Conservation (phyloP, 495 filamentous ascomycete species). For the Usnea hakonensis region DNA sequence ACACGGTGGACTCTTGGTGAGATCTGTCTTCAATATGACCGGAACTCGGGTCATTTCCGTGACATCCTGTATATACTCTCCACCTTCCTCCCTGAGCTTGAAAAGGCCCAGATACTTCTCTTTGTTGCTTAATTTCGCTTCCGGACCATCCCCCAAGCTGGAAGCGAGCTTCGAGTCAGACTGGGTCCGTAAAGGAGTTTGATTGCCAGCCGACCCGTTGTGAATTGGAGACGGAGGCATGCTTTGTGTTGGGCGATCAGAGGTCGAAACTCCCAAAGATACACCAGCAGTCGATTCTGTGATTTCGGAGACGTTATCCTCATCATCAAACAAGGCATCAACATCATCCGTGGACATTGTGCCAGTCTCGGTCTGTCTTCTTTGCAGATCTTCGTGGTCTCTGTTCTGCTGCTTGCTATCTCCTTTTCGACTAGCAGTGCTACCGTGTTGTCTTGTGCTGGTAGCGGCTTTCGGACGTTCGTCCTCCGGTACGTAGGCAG, state of each 20-base stretch:
- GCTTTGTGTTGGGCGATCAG: constrained; percentile 85
- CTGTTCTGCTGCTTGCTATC: constrained; percentile 71
- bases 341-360: constrained; percentile 85
- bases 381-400: constrained; percentile 77
- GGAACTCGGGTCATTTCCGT: constrained; percentile 95
- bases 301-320: constrained; percentile 78
- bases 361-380: constrained; percentile 86
- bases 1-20: constrained; percentile 98
- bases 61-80: constrained; percentile 96
- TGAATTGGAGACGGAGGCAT: constrained; percentile 88
- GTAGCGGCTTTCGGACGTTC: constrained; percentile 78
- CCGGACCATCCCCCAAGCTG: constrained; percentile 56
- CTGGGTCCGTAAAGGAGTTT: constrained; percentile 75
- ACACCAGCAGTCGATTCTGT: constrained; percentile 80
- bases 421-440: constrained; percentile 65
- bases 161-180: constrained; percentile 87
- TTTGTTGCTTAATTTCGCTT: constrained; percentile 79
- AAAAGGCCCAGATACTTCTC: constrained; percentile 93
- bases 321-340: constrained; percentile 88
- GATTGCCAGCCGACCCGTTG: constrained; percentile 56
- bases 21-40: constrained; percentile 94
- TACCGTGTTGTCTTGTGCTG: constrained; percentile 45
- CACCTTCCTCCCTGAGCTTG: constrained; percentile 81
- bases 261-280: constrained; percentile 53
- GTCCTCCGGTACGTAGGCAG: constrained; percentile 92